These are phyloP conservation scores for Trichophyton mentagrophytes DNA, from an alignment of 2,329 filamentous ascomycete genomes.

Conservation along the genomic window DNA sequence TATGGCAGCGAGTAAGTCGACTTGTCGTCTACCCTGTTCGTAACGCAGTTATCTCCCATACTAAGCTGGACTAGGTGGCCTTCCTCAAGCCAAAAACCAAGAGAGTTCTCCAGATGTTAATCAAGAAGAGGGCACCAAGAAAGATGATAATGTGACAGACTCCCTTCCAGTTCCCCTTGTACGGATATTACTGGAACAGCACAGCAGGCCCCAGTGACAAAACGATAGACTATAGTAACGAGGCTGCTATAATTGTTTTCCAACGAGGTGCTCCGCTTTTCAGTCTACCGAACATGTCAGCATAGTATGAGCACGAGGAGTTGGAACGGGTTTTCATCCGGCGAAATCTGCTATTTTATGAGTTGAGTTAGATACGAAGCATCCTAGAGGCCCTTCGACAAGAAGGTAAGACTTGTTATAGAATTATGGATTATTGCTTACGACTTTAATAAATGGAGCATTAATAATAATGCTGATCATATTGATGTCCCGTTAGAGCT, in stretches of 20 bases:
- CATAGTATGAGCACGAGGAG: background rate
- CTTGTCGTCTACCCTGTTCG: background rate
- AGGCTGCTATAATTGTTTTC: background rate
- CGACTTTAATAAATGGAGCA: background rate
- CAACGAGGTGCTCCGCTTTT: background rate
- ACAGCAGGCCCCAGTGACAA: background rate
- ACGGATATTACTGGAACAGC: constrained; percentile 21
- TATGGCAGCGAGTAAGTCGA: constrained; percentile 48
- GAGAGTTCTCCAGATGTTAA: background rate
- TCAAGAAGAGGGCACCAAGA: constrained; percentile 11
- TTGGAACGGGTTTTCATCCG: background rate
- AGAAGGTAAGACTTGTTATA: background rate
- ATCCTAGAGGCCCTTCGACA: background rate
- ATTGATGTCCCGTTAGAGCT: background rate
- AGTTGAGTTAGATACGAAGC: background rate
- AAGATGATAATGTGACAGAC: constrained; percentile 24
- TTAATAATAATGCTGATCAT: background rate
- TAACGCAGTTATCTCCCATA: background rate
- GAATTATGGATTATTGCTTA: background rate
- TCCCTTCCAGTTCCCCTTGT: constrained; percentile 31
- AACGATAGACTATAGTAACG: background rate
- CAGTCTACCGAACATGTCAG: background rate
- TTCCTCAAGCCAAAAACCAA: background rate
- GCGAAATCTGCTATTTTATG: background rate
- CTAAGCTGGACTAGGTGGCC: background rate